Conservation (phyloP, 106 monocot species). For the Acanthochlamys bracteata region DNA sequence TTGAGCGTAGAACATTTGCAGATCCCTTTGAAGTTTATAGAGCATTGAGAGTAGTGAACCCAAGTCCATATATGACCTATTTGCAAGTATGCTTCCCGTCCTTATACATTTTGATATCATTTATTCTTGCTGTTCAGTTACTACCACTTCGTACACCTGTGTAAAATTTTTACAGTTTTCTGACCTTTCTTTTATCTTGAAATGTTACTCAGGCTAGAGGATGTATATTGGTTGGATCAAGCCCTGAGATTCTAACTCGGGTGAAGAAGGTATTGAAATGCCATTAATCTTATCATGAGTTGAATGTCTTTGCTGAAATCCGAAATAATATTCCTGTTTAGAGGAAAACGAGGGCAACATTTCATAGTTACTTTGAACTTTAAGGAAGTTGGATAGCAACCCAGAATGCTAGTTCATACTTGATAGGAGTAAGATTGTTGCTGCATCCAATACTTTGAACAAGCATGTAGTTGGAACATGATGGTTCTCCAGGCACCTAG, state of each 20-base stretch:
- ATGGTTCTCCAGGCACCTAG: too few species aligned
- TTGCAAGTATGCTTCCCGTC: constrained; percentile 42
- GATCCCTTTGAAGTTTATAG: constrained; percentile 98
- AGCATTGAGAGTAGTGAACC: constrained; percentile 88
- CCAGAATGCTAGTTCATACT: too few species aligned
- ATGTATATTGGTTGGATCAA: constrained; percentile 90
- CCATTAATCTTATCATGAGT: neutral
- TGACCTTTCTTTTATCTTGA: neutral
- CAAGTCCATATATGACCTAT: constrained; percentile 95
- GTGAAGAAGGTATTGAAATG: constrained; percentile 41
- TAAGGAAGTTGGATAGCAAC: too few species aligned
- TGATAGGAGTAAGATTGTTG: too few species aligned
- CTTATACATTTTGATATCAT: too few species aligned
- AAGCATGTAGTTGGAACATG: too few species aligned
- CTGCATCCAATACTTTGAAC: too few species aligned
- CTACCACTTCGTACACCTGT: neutral
- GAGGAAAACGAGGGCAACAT: too few species aligned
- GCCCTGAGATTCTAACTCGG: constrained; percentile 88
- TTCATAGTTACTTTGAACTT: too few species aligned
- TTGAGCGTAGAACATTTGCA: constrained; percentile 84
- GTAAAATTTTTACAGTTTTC: neutral
- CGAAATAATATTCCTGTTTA: neutral
- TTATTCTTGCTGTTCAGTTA: too few species aligned
- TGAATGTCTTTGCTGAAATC: neutral
- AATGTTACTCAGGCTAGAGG: constrained; percentile 62